Base-by-base conservation (phyloP, 1,139 yeast genomes). In the Suhomyces chickasaworum region DNA sequence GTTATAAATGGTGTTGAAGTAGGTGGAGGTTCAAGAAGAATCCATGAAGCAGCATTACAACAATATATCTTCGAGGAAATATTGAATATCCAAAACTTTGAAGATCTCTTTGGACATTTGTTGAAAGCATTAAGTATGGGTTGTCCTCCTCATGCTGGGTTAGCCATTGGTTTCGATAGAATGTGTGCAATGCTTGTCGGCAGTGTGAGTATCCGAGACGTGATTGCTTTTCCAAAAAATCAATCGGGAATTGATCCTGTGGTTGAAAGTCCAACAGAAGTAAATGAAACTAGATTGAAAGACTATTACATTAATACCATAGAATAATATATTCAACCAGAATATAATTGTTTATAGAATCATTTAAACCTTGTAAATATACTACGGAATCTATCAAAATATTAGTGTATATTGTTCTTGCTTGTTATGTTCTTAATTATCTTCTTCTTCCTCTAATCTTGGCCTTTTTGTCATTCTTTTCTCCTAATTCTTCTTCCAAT, bases 81-180 rank as follows among this genome's bases (percentile, higher is more conserved):
- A 22, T 68, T 86, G 31, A 63, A 71, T 10, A 83, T 86, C n/a
- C 45, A 60, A 0, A 73, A 88, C 53, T 77, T 86, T 43, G 73
- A 83, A 41, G 62, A 65, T 16, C 69, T 89, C n/a, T 93, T 93
- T 71, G 96, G 96, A 0, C 99, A 95, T 65, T 73, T 93, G 40
- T 71, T 95, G 29, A 73, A 76, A 39, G 97, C 97, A 0, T 79
- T 93, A 49, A 80, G 81, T 37, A 83, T 88, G 70, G 99, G 99
- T 1, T 90, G 98, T 60, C 99, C 99, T 0, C 99, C 99, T 0
- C 99, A 93, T 69, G 97, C 98, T 2, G 99, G 99, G 0, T 73
- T 93, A 43, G 99, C 99, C 0, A 73, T 93, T 45, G 99, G 99
- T 0, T 88, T 93, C 56, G 99, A 93, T 64, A 74, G 99, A 51